Base-by-base conservation (phyloP, 306 rosid species). In the Cucurbita pepo region DNA sequence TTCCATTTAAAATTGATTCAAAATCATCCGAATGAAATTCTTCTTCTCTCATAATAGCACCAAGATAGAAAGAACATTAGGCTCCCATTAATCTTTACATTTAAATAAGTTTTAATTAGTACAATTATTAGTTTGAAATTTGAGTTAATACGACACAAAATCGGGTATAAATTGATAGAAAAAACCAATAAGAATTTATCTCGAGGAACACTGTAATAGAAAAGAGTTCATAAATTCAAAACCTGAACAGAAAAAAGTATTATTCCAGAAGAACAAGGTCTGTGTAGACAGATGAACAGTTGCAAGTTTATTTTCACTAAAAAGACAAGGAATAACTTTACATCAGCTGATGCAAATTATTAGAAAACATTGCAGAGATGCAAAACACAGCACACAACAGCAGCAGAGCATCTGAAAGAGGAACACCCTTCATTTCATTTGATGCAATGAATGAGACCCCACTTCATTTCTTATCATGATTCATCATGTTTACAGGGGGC, bases 401-500 rank as follows among this genome's bases (percentile, higher is more conserved):
- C 11, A 45, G 54, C 38, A 65, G 9, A 65, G 9, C 72, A 65
- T 19, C 72, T 44, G 55, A 65, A 21, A 21, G 43, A 67, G 72
- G 16, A 67, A 67, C 73, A 67, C 15, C 18, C 59, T 50, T 69
- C 59, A 69, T 69, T 69, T 50, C 18, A 4, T 50, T 50, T 50
- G 37, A 69, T 18, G 63, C 63, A 53, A 72, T 72, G 53, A 72
- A 55, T 37, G 10, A 54, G 11, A 19, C 54, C 51, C 51, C 50
- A 72, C 75, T 72, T 55, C 13, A 72, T 54, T 54, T 19, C 12
- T 54, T 47, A 72, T 72, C 62, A 71, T 71, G 51, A 71, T 30
- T 71, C 62, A 53, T 71, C 11, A 71, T 71, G 41, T 71, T 37
- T 53, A 18, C 75, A 71, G 37, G 9, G n/a, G 48, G 3, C 16